A percentile compares a stretch with the other conserved stretches of the same genome.
Evolutionary conservation across 2,329 filamentous ascomycete species (phyloP).

Genomic region (Claviceps humidiphila): DNA sequence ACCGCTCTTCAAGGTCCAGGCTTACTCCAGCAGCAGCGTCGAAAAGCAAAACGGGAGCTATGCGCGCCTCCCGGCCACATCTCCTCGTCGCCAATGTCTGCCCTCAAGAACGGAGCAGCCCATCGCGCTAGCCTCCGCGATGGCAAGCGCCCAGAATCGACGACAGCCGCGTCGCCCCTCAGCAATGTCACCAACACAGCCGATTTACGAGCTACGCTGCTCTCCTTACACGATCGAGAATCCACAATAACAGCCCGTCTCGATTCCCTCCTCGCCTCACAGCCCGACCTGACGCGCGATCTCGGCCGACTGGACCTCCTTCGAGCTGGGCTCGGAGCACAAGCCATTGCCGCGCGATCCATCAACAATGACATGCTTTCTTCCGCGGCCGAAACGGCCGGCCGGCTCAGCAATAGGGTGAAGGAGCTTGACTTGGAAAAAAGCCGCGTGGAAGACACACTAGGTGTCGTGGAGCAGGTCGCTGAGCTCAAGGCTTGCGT

Average conservation of each 20-base stretch:
- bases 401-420: slow-evolving; percentile 74
- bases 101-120: slow-evolving; percentile 30
- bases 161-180: slow-evolving; percentile 27
- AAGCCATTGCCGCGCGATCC: slow-evolving; percentile 68
- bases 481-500: slow-evolving; percentile 95
- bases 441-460: slow-evolving; percentile 74
- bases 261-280: slow-evolving; percentile 63
- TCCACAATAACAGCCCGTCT: slow-evolving; percentile 60
- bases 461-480: slow-evolving; percentile 89
- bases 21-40: not conserved
- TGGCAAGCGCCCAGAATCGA: slow-evolving; percentile 13
- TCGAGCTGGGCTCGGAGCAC: slow-evolving; percentile 74
- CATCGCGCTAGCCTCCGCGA: slow-evolving; percentile 21
- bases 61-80: slow-evolving; percentile 27
- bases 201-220: slow-evolving; percentile 68
- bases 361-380: slow-evolving; percentile 88
- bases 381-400: slow-evolving; percentile 71
- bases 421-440: slow-evolving; percentile 84
- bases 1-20: not conserved
- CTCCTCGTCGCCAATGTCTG: slow-evolving; percentile 32
- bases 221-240: slow-evolving; percentile 64
- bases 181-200: slow-evolving; percentile 61
- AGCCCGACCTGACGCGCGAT: slow-evolving; percentile 77
- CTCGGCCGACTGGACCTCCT: slow-evolving; percentile 78
- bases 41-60: slow-evolving; percentile 21